Percentiles rank a stretch among this genome's conserved stretches.
phyloP scores from a whole-genome alignment of 495 filamentous ascomycete species.

The Neurospora sublineolata region DNA sequence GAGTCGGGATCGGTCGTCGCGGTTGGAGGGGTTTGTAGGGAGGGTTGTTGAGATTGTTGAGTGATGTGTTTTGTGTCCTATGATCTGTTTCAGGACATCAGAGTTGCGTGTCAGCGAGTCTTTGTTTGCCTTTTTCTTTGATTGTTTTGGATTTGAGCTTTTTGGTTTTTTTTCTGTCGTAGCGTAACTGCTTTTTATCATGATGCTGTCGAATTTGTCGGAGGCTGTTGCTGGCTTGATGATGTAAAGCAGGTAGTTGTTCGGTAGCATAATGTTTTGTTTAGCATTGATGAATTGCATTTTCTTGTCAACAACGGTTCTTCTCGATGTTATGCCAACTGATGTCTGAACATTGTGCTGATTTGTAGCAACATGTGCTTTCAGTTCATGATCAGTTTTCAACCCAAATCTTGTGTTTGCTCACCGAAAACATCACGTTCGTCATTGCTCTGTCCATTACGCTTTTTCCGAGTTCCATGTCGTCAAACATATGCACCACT shows the following conservation, averaged over 20 bases:
- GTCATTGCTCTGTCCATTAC: not conserved
- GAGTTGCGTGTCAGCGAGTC: not conserved
- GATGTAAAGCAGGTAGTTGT: not conserved
- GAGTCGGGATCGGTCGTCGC: conserved; percentile 44
- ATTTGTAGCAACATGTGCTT: not conserved
- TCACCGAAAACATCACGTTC: not conserved
- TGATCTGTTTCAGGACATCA: not conserved
- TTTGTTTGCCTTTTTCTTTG: conserved; percentile 3
- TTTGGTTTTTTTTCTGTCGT: not conserved
- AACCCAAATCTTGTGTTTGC: not conserved
- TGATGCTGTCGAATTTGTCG: not conserved
- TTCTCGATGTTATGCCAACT: not conserved
- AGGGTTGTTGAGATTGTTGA: conserved; percentile 45
- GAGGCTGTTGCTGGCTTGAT: not conserved
- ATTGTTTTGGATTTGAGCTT: not conserved
- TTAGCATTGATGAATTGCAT: not conserved
- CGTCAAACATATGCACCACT: not conserved
- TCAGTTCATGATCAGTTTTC: not conserved
- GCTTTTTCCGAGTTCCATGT: not conserved
- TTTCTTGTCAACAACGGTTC: not conserved
- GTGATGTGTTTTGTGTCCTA: conserved; percentile 11
- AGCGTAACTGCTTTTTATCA: not conserved
- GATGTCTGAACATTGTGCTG: not conserved
- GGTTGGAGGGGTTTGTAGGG: conserved; percentile 56
- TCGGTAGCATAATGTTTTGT: not conserved